A percentile compares a stretch with the other conserved stretches of the same genome.
Evolutionary conservation across 2,329 filamentous ascomycete species (phyloP).

Genomic region (Neofusicoccum umdonicola): DNA sequence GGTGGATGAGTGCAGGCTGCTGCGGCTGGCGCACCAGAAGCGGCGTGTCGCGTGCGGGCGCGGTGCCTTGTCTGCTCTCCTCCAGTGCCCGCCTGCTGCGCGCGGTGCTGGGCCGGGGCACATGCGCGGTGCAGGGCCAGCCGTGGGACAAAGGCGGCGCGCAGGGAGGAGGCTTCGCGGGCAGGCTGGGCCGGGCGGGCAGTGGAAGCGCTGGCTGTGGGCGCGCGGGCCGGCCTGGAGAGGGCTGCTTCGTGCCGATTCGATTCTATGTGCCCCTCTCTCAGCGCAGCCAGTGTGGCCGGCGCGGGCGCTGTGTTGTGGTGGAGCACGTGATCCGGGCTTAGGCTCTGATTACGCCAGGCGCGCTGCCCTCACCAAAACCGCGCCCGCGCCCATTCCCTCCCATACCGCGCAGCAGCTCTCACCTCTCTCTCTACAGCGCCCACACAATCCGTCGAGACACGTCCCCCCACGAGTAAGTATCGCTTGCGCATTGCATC

Average conservation of each 20-base stretch:
- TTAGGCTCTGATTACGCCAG: conserved; percentile 13
- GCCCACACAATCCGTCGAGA: conserved; percentile 16
- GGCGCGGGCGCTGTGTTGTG: background rate
- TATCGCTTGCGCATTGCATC: conserved; percentile 16
- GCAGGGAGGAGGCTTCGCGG: conserved; percentile 1
- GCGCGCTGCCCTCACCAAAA: conserved; percentile 8
- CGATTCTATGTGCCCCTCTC: background rate
- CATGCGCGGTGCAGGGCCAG: background rate
- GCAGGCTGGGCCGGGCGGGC: too few species aligned
- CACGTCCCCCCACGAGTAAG: conserved; percentile 16
- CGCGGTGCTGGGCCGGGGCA: background rate
- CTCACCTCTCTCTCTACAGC: conserved; percentile 14
- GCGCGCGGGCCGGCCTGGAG: background rate
- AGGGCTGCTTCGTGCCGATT: conserved; percentile 3
- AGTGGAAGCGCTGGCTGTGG: background rate
- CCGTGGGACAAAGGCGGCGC: background rate
- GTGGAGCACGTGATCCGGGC: conserved; percentile 1
- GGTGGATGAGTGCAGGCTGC: background rate
- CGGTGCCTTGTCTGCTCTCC: background rate
- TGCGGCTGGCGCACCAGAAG: background rate
- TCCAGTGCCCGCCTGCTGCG: background rate
- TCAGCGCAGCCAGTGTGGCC: background rate
- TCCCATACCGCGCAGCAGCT: conserved; percentile 10
- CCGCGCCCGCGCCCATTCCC: background rate
- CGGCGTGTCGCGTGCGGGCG: background rate